phyloP scores from a whole-genome alignment of 2,329 filamentous ascomycete species.

The Monilinia fructicola region DNA sequence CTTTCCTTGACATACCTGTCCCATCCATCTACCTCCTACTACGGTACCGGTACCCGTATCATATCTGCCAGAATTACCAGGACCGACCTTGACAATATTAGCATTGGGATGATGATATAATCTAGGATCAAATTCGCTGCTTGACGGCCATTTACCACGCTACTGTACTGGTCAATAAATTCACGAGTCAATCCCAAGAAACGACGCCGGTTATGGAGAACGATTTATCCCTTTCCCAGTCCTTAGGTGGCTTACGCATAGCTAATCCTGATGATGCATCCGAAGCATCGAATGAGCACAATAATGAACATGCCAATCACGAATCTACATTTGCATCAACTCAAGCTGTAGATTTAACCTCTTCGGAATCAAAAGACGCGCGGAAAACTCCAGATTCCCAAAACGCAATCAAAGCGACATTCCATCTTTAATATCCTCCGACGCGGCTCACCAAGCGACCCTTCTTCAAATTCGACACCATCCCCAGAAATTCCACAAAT shows the following conservation, averaged over 20 bases:
- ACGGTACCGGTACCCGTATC: no score
- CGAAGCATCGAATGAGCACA: slow-evolving; percentile 35
- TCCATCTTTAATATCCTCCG: slow-evolving; percentile 43
- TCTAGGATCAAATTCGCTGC: slow-evolving; percentile 23
- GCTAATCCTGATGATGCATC: slow-evolving; percentile 74
- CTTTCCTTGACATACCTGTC: background rate
- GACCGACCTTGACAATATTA: slow-evolving; percentile 8
- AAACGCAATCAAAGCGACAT: slow-evolving; percentile 39
- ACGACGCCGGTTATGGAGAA: slow-evolving; percentile 66
- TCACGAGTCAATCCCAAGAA: background rate
- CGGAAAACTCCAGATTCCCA: slow-evolving; percentile 37
- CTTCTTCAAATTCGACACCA: slow-evolving; percentile 25
- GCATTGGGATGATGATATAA: slow-evolving; percentile 30
- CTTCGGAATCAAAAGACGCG: slow-evolving; percentile 33
- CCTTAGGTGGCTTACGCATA: slow-evolving; percentile 90
- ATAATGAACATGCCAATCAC: slow-evolving; percentile 24
- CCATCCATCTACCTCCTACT: background rate
- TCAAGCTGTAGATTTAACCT: slow-evolving; percentile 25
- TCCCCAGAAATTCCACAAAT: slow-evolving; percentile 26
- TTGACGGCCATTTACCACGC: slow-evolving; percentile 21
- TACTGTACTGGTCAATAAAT: slow-evolving; percentile 1
- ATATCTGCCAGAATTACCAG: slow-evolving; percentile 7
- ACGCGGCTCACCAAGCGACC: slow-evolving; percentile 34
- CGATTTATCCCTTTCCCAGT: slow-evolving; percentile 88
- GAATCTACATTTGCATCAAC: slow-evolving; percentile 23